phyloP scores from a whole-genome alignment of 805 yeast genomes.

The Schwanniomyces yamadae region DNA sequence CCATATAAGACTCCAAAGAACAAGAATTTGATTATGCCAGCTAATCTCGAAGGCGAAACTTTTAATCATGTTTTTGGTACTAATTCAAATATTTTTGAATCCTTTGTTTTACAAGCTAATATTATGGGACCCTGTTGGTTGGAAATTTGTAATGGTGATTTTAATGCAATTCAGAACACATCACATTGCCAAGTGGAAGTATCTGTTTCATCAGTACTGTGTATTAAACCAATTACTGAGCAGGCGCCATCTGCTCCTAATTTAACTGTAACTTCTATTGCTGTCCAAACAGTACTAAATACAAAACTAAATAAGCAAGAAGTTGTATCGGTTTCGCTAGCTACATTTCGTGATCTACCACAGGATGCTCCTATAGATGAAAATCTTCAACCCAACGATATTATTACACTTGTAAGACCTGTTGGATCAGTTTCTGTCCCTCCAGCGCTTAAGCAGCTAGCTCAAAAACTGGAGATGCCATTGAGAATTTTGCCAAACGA shows the following conservation, averaged over 20 bases:
- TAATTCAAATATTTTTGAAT: slow-evolving; percentile 71
- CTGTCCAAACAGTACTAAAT: slow-evolving; percentile 81
- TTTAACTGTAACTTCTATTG: slow-evolving; percentile 68
- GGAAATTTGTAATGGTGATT: slow-evolving; percentile 64
- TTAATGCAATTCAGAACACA: slow-evolving; percentile 54
- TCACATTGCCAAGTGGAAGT: slow-evolving; percentile 84
- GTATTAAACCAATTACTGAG: slow-evolving; percentile 48
- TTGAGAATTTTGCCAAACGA: slow-evolving; percentile 70
- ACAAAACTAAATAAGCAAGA: slow-evolving; percentile 77
- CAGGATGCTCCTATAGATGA: slow-evolving; percentile 76
- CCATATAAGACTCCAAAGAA: slow-evolving; percentile 70
- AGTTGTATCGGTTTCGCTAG: slow-evolving; percentile 76
- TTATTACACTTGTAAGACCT: slow-evolving; percentile 79
- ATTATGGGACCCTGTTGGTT: slow-evolving; percentile 99
- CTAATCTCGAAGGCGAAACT: slow-evolving; percentile 71
- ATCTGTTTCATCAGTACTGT: slow-evolving; percentile 48
- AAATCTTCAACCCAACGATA: slow-evolving; percentile 55
- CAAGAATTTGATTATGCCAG: slow-evolving; percentile 49
- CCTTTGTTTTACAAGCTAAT: slow-evolving; percentile 76
- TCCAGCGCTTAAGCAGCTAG: slow-evolving; percentile 65
- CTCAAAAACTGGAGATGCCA: slow-evolving; percentile 51
- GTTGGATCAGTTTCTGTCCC: slow-evolving; percentile 65
- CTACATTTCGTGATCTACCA: slow-evolving; percentile 65
- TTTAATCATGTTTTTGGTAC: slow-evolving; percentile 81
- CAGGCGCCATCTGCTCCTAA: slow-evolving; percentile 55